Percentiles rank a stretch among this genome's conserved stretches.
phyloP scores from a whole-genome alignment of 2,329 filamentous ascomycete genomes.

The Epichloe hybrida region DNA sequence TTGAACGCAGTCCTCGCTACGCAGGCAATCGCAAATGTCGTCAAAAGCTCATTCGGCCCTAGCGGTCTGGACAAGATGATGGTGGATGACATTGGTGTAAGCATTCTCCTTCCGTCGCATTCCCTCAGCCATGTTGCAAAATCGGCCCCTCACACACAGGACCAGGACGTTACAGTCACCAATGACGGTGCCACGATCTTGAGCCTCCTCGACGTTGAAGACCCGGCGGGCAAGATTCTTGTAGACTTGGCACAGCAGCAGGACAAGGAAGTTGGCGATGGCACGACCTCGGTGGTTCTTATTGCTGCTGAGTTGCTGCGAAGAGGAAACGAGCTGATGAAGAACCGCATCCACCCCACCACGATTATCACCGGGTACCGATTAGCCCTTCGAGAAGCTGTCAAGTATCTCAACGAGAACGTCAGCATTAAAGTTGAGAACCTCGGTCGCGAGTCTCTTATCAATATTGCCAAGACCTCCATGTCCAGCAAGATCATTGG shows the following conservation, averaged over 20 bases:
- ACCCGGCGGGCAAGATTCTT: slow-evolving; percentile 95
- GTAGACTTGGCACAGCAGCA: slow-evolving; percentile 97
- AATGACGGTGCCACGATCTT: slow-evolving; percentile 98
- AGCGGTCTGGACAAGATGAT: slow-evolving; percentile 99
- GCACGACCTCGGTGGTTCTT: slow-evolving; percentile 92
- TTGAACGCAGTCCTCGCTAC: slow-evolving; percentile 64
- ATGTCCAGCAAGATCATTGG: slow-evolving; percentile 99
- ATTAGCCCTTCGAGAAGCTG: slow-evolving; percentile 84
- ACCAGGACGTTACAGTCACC: slow-evolving; percentile 88
- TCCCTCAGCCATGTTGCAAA: not conserved
- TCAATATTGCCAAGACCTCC: slow-evolving; percentile 95
- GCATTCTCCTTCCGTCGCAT: slow-evolving; percentile 15
- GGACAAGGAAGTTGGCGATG: slow-evolving; percentile 97
- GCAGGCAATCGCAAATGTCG: slow-evolving; percentile 94
- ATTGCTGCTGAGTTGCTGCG: slow-evolving; percentile 91
- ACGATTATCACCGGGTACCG: slow-evolving; percentile 99
- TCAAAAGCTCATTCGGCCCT: slow-evolving; percentile 96
- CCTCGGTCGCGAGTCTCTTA: slow-evolving; percentile 74
- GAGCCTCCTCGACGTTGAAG: slow-evolving; percentile 87
- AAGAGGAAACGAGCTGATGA: slow-evolving; percentile 95
- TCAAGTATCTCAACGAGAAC: slow-evolving; percentile 98
- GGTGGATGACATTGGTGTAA: slow-evolving; percentile 96
- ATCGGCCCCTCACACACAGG: not conserved
- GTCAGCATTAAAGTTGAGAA: slow-evolving; percentile 91
- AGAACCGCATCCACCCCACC: slow-evolving; percentile 98